Base-by-base conservation (phyloP, 164 flowering plant genomes). In the Aristolochia californica region DNA sequence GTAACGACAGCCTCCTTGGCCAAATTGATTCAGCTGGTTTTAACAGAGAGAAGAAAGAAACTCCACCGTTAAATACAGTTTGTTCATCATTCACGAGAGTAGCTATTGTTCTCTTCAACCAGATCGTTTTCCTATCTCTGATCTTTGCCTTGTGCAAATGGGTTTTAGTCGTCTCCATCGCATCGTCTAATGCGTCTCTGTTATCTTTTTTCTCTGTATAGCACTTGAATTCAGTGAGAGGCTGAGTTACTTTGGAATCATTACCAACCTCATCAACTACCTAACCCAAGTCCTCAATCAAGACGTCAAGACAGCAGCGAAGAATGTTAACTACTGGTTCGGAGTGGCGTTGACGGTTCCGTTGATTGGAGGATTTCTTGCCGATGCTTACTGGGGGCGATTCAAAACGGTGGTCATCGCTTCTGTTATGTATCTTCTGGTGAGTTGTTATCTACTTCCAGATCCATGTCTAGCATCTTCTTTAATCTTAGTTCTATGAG, bases 211-310 rank as follows among this genome's bases (percentile, higher is more conserved):
- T 34, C 22, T 20, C 21, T 38, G 50, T 17, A 12, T 9, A 85
- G 93, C 80, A 38, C 73, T 83, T 47, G 81, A 77, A 70, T 70
- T 76, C 54, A 72, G 78, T 47, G 78, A 74, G 65, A 68, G 76
- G 55, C 56, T 77, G 68, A 78, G 78, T 25, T 77, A 74, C 59
- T 74, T 72, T 63, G 81, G 81, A 14, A 74, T 77, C 78, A 45
- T 73, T 17, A 72, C 78, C 16, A 77, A 74, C 65, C 58, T 77
- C 51, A 78, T 77, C 44, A 62, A 58, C 57, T 77, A 72, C 58
- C 62, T 74, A 10, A 59, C 52, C 38, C 14, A 11, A 24, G 68
- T 57, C 14, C 74, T 77, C 52, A 57, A 70, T 57, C 70, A 70
- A 55, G 68, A 67, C 45, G 70, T 53, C 56, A 72, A 60, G 34